Evolutionary conservation across 2,329 filamentous ascomycete genomes (phyloP).

Genomic region (Colletotrichum sp.): DNA sequence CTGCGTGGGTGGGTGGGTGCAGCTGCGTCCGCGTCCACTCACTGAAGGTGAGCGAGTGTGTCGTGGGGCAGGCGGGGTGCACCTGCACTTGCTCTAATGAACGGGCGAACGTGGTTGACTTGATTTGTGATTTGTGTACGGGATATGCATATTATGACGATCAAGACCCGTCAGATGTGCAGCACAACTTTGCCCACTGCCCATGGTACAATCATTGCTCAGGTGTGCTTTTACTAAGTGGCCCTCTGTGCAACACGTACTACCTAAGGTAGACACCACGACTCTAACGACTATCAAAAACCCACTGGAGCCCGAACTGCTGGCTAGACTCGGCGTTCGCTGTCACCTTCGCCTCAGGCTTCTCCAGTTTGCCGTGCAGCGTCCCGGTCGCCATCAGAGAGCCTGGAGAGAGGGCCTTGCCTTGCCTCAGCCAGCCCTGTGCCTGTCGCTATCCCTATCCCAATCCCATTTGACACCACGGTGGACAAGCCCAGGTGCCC

Average conservation of each 20-base stretch:
- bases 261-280: no score
- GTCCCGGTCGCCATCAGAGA: not conserved
- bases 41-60: not conserved
- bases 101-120: not conserved
- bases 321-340: not conserved
- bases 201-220: not conserved
- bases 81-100: not conserved
- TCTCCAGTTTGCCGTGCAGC: not conserved
- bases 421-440: not conserved
- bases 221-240: not conserved
- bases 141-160: not conserved
- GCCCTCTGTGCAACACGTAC: not conserved
- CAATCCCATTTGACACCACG: not conserved
- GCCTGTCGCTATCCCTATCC: not conserved
- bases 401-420: not conserved
- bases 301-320: not conserved
- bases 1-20: constrained; percentile 5
- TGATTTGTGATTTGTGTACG: not conserved
- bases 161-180: not conserved
- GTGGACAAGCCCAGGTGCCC: not conserved
- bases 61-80: not conserved
- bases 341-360: not conserved
- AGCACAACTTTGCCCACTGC: not conserved
- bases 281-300: not conserved
- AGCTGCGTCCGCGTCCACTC: not conserved